Evolutionary conservation across 1,284 basidiomycete genomes (phyloP).

Genomic region (Tilletia caries): DNA sequence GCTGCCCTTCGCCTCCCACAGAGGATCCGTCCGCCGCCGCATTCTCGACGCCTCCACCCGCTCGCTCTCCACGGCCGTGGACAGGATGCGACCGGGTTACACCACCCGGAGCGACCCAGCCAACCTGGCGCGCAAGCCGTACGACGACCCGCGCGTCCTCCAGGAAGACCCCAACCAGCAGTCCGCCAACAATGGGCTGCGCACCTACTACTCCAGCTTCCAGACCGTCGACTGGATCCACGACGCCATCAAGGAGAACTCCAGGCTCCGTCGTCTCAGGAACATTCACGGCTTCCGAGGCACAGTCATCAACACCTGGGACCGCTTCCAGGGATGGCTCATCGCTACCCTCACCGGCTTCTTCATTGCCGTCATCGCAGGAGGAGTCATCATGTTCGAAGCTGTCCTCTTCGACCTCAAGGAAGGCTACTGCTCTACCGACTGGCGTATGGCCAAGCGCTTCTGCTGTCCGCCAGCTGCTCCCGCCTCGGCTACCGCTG

Average conservation of each 20-base stretch:
- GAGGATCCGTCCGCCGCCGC: slow-evolving; percentile 2
- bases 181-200: slow-evolving; percentile 29
- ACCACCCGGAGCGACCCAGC: not conserved
- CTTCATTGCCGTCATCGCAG: slow-evolving; percentile 63
- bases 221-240: slow-evolving; percentile 55
- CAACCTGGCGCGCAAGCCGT: slow-evolving; percentile 5
- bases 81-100: slow-evolving; percentile 6
- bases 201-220: slow-evolving; percentile 48
- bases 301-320: slow-evolving; percentile 66
- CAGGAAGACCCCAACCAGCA: slow-evolving; percentile 9
- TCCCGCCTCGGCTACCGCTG: slow-evolving; percentile 24
- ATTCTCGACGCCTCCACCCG: slow-evolving; percentile 2
- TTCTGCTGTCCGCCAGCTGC: slow-evolving; percentile 67
- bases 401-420: slow-evolving; percentile 71
- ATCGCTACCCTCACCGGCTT: slow-evolving; percentile 69
- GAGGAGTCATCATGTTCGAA: slow-evolving; percentile 71
- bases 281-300: slow-evolving; percentile 61
- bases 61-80: slow-evolving; percentile 5
- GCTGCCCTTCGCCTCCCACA: not conserved
- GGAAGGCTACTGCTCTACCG: slow-evolving; percentile 74
- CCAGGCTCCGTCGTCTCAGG: slow-evolving; percentile 50
- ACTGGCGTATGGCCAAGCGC: slow-evolving; percentile 72
- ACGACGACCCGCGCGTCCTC: slow-evolving; percentile 14
- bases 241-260: slow-evolving; percentile 55
- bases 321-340: slow-evolving; percentile 77